Percentiles rank a stretch among this genome's conserved stretches.
These are phyloP conservation scores for Venturia oleaginea DNA, from an alignment of 2,329 filamentous ascomycete species.

Conservation along the genomic window DNA sequence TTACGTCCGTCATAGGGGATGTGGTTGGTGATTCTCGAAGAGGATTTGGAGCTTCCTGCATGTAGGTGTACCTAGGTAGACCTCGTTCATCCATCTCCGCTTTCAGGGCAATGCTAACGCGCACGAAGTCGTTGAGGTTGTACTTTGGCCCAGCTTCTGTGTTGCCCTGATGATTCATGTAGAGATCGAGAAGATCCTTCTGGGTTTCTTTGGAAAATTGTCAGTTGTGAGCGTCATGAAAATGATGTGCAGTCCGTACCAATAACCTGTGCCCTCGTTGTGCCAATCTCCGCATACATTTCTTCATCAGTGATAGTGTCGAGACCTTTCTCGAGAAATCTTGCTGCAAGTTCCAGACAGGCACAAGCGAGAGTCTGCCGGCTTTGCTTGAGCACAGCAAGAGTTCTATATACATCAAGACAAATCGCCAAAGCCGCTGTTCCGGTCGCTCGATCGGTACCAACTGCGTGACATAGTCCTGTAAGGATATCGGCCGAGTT, in stretches of 20 bases:
- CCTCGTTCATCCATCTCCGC: slow-evolving; percentile 11
- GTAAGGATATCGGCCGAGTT: slow-evolving; percentile 43
- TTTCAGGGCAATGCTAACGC: slow-evolving; percentile 69
- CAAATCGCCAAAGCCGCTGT: slow-evolving; percentile 70
- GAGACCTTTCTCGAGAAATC: slow-evolving; percentile 41
- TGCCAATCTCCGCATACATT: slow-evolving; percentile 1
- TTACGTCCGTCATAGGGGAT: slow-evolving; percentile 28
- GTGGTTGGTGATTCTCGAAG: slow-evolving; percentile 37
- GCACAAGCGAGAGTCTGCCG: slow-evolving; percentile 78
- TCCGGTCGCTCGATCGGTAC: slow-evolving; percentile 39
- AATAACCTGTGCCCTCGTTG: slow-evolving; percentile 37
- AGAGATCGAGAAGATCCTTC: slow-evolving; percentile 83
- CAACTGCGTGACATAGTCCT: slow-evolving; percentile 2
- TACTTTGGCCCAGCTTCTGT: slow-evolving; percentile 67
- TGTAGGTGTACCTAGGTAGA: slow-evolving; percentile 29
- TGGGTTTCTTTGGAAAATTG: slow-evolving; percentile 62
- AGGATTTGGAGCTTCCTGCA: slow-evolving; percentile 58
- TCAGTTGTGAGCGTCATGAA: slow-evolving; percentile 20
- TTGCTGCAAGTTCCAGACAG: slow-evolving; percentile 69
- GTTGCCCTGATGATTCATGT: slow-evolving; percentile 69
- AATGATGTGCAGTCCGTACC: slow-evolving; percentile 18
- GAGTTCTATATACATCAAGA: slow-evolving; percentile 86
- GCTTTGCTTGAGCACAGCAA: slow-evolving; percentile 82
- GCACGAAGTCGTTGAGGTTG: slow-evolving; percentile 70
- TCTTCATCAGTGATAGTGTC: slow-evolving; percentile 22